These are phyloP conservation scores for Ophiocordyceps polyrhachis-furcata DNA, from an alignment of 2,329 filamentous ascomycete genomes.

Conservation along the genomic window DNA sequence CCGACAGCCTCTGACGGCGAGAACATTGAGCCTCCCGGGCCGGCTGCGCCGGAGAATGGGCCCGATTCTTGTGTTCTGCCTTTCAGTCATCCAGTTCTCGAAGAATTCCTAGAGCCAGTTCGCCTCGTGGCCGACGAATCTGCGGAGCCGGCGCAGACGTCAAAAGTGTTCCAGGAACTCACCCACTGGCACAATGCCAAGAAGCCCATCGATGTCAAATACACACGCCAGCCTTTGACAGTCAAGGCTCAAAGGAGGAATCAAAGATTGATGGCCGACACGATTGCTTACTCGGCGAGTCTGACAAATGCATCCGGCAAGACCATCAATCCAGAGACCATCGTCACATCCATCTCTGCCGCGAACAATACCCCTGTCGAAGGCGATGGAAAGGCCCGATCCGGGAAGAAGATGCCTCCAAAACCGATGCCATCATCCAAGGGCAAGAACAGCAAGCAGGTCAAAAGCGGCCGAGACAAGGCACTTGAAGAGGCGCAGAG, in stretches of 20 bases:
- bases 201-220: slow-evolving; percentile 25
- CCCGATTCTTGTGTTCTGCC: slow-evolving; percentile 16
- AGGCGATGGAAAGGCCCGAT: not conserved
- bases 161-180: slow-evolving; percentile 26
- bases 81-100: slow-evolving; percentile 27
- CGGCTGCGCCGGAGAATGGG: not conserved
- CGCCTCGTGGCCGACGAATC: slow-evolving; percentile 14
- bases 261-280: slow-evolving; percentile 49
- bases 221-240: slow-evolving; percentile 2
- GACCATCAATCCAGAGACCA: slow-evolving; percentile 41
- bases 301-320: slow-evolving; percentile 47
- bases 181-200: slow-evolving; percentile 46
- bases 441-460: slow-evolving; percentile 2
- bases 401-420: not conserved
- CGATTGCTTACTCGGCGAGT: slow-evolving; percentile 49
- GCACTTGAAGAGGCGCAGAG: slow-evolving; percentile 15
- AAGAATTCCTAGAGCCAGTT: slow-evolving; percentile 24
- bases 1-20: not conserved
- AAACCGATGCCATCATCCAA: slow-evolving; percentile 4
- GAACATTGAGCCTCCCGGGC: not conserved
- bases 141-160: slow-evolving; percentile 6
- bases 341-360: slow-evolving; percentile 21
- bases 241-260: slow-evolving; percentile 25
- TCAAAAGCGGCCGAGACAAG: slow-evolving; percentile 16
- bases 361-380: not conserved